phyloP scores from a whole-genome alignment of 805 yeast species.

The Tetrapisispora iriomotensis region DNA sequence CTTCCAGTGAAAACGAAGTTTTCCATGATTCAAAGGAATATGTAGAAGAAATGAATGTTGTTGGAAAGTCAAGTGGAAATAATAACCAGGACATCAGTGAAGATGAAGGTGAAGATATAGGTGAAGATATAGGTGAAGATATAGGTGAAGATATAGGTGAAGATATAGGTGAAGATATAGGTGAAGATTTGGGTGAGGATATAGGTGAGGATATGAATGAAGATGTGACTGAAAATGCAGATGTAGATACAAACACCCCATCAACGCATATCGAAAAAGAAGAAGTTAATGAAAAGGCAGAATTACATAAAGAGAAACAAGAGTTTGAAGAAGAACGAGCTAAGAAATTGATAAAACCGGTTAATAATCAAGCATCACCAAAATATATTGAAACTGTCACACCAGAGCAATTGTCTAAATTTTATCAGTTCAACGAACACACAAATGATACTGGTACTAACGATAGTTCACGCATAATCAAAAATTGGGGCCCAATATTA shows the following conservation, averaged over 20 bases:
- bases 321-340: slow-evolving; percentile 25
- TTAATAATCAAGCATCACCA: slow-evolving; percentile 4
- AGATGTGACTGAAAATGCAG: slow-evolving; percentile 12
- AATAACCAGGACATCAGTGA: slow-evolving; percentile 21
- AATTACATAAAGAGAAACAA: slow-evolving; percentile 7
- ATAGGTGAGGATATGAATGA: slow-evolving; percentile 25
- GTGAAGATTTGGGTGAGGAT: slow-evolving; percentile 26
- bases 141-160: slow-evolving; percentile 25
- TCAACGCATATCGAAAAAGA: too few relatives aligned
- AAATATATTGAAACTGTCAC: slow-evolving; percentile 14
- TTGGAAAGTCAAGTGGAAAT: slow-evolving; percentile 6
- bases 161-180: slow-evolving; percentile 26
- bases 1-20: slow-evolving; percentile 8
- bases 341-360: too few relatives aligned
- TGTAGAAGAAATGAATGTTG: slow-evolving; percentile 7
- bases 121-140: slow-evolving; percentile 25
- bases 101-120: slow-evolving; percentile 28
- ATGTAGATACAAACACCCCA: too few relatives aligned
- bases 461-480: slow-evolving; percentile 46
- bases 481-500: slow-evolving; percentile 58
- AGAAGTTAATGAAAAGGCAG: slow-evolving; percentile 4
- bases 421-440: slow-evolving; percentile 50
- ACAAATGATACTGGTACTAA: slow-evolving; percentile 56
- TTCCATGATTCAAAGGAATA: slow-evolving; percentile 19
- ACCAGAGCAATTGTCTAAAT: slow-evolving; percentile 33